Percentiles rank a stretch among this genome's conserved stretches.
Conservation (phyloP, 108 stramenopile species). For the Aurantiochytrium sp. region DNA sequence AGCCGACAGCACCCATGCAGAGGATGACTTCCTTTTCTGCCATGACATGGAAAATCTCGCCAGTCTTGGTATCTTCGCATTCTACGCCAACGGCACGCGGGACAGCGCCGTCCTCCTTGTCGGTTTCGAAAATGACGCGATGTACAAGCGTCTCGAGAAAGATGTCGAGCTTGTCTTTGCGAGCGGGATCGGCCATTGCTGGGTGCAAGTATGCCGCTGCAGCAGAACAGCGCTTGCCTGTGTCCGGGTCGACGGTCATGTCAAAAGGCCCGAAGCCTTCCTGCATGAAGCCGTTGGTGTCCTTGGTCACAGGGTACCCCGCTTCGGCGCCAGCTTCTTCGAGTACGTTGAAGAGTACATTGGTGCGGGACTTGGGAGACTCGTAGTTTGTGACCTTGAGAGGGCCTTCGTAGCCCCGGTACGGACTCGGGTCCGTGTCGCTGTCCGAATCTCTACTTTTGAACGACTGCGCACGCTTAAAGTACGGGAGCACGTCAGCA, state of each 20-base stretch:
- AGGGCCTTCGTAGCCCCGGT: constrained; percentile 25
- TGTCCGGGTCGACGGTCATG: constrained; percentile 15
- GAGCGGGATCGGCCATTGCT: neutral
- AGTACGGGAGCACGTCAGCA: constrained; percentile 39
- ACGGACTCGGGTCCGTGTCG: neutral
- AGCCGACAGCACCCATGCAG: constrained; percentile 30
- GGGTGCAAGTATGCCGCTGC: constrained; percentile 4
- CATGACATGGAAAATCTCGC: constrained; percentile 25
- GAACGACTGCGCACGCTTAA: constrained; percentile 19
- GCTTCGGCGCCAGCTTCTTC: constrained; percentile 35
- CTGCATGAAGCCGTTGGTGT: constrained; percentile 35
- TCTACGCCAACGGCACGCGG: constrained; percentile 42
- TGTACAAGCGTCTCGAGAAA: constrained; percentile 36
- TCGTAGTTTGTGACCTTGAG: constrained; percentile 34
- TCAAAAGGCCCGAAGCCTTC: constrained; percentile 31
- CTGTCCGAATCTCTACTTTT: neutral
- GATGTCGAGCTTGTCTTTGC: constrained; percentile 40
- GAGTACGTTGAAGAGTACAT: constrained; percentile 32
- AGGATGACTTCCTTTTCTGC: constrained; percentile 29
- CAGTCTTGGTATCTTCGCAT: constrained; percentile 10
- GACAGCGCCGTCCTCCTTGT: constrained; percentile 20
- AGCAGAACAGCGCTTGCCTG: neutral
- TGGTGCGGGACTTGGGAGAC: neutral
- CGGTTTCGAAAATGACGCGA: constrained; percentile 21
- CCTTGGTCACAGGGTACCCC: constrained; percentile 32